These are phyloP conservation scores for Beta macrorhiza DNA, from an alignment of 179 eudicot species.

Conservation along the genomic window DNA sequence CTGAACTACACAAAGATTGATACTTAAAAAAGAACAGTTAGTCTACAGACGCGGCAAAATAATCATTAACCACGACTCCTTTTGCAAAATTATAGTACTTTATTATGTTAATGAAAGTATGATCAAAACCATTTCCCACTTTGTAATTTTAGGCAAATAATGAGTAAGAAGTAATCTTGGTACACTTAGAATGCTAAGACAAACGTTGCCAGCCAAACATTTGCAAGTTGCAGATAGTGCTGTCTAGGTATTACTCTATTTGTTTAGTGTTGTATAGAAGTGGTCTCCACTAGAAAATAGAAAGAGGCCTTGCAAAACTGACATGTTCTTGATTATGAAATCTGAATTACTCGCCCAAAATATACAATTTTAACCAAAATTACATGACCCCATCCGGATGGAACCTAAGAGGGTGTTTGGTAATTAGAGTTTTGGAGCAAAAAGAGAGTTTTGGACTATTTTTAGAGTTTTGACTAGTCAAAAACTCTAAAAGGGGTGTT, in stretches of 20 bases:
- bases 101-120: conserved; percentile 10
- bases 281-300: neutral
- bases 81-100: conserved; percentile 12
- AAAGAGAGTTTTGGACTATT: too few species aligned
- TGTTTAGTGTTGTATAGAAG: neutral
- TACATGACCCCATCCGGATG: too few species aligned
- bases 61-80: conserved; percentile 31
- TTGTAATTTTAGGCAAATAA: neutral
- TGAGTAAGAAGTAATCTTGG: neutral
- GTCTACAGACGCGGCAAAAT: conserved; percentile 36
- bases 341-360: too few species aligned
- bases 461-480: too few species aligned
- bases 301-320: too few species aligned
- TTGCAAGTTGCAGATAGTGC: neutral
- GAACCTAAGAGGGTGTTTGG: too few species aligned
- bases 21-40: conserved; percentile 21
- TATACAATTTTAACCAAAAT: too few species aligned
- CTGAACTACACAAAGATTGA: conserved; percentile 19
- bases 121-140: conserved; percentile 15
- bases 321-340: too few species aligned
- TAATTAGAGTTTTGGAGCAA: too few species aligned
- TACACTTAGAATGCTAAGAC: too few species aligned
- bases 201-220: too few species aligned
- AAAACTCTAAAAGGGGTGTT: too few species aligned
- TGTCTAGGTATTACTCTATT: neutral